These are phyloP conservation scores for Ceratobasidium sp. DNA, from an alignment of 1,284 basidiomycete species.

Conservation along the genomic window DNA sequence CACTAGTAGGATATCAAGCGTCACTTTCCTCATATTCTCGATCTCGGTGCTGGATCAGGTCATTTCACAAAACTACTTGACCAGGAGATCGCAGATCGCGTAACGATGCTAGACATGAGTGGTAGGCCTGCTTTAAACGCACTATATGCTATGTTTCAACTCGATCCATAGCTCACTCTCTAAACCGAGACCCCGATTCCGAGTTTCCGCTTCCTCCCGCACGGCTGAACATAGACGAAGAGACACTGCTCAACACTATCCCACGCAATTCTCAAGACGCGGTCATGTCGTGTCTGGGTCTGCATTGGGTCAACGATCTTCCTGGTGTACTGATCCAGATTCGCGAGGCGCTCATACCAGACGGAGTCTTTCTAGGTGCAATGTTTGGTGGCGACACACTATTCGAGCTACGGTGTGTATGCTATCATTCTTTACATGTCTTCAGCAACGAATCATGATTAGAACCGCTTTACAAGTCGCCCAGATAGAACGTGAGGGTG, in stretches of 20 bases:
- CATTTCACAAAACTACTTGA: conserved; percentile 89
- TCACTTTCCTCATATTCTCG: conserved; percentile 80
- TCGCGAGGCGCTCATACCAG: conserved; percentile 83
- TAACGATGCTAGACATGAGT: conserved; percentile 89
- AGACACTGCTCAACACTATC: conserved; percentile 69
- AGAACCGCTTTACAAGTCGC: conserved; percentile 90
- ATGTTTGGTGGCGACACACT: conserved; percentile 96
- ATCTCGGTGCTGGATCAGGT: conserved; percentile 94
- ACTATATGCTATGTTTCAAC: neutral
- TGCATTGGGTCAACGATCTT: conserved; percentile 99
- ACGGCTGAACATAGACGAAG: conserved; percentile 66
- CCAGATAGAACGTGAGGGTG: conserved; percentile 93
- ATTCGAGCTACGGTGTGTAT: conserved; percentile 83
- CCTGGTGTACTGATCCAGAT: conserved; percentile 94
- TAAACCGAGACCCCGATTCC: conserved; percentile 75
- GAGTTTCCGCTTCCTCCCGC: conserved; percentile 57
- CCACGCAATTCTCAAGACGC: conserved; percentile 85
- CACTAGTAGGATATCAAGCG: conserved; percentile 84
- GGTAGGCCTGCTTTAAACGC: conserved; percentile 57
- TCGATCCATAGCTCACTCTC: conserved; percentile 58
- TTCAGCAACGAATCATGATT: neutral
- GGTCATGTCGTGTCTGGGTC: conserved; percentile 86
- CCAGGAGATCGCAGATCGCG: conserved; percentile 71
- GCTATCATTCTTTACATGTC: neutral
- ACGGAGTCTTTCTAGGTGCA: conserved; percentile 94